phyloP scores from a whole-genome alignment of 306 rosid species.

The Medicago truncatula region DNA sequence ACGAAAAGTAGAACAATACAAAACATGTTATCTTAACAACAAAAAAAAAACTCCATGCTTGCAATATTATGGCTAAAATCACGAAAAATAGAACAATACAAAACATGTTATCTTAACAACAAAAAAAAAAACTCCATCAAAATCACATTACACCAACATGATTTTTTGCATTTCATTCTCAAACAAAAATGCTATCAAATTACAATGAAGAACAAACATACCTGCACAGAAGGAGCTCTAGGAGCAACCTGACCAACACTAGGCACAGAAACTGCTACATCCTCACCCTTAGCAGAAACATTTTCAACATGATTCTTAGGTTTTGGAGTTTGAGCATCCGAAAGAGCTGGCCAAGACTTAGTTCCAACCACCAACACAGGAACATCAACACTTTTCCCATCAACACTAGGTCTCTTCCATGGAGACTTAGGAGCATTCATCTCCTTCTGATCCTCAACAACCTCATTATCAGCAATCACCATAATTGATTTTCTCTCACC shows the following conservation, averaged over 20 bases:
- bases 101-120: neutral
- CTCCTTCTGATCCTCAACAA: constrained; percentile 61
- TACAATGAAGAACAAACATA: constrained; percentile 18
- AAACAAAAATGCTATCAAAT: constrained; percentile 12
- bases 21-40: neutral
- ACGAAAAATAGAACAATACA: constrained; percentile 11
- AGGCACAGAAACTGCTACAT: constrained; percentile 38
- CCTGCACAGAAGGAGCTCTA: constrained; percentile 61
- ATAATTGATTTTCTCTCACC: constrained; percentile 55
- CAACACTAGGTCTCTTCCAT: constrained; percentile 73
- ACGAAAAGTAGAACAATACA: constrained; percentile 11
- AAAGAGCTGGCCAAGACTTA: constrained; percentile 87
- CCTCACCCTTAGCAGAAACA: constrained; percentile 45
- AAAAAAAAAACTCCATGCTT: constrained; percentile 25
- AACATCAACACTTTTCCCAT: constrained; percentile 56
- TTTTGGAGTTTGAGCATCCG: constrained; percentile 77
- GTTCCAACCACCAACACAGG: constrained; percentile 70
- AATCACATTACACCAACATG: neutral
- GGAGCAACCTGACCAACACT: constrained; percentile 48
- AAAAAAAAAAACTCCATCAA: constrained; percentile 21
- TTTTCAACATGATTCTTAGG: constrained; percentile 52
- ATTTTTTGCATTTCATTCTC: constrained; percentile 17
- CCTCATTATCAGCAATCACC: constrained; percentile 80
- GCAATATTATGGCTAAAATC: neutral
- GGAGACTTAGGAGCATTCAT: constrained; percentile 75